Conservation (phyloP, 805 yeast genomes). For the Tetrapisispora taiwanensis region DNA sequence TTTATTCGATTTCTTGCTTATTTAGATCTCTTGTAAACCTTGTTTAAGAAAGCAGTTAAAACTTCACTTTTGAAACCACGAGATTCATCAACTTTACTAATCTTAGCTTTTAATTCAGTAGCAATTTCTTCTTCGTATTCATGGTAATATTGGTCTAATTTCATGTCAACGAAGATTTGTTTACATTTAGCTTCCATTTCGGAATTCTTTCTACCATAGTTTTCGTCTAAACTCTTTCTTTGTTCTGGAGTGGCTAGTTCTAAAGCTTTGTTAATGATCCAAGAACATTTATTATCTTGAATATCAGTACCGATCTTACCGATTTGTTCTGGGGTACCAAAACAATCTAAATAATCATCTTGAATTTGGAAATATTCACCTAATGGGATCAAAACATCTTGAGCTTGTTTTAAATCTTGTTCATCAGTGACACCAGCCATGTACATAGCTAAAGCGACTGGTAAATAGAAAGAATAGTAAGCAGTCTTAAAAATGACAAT, state of each 20-base stretch:
- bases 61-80: slow-evolving; percentile 89
- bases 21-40: slow-evolving; percentile 90
- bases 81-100: slow-evolving; percentile 70
- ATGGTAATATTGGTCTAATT: slow-evolving; percentile 58
- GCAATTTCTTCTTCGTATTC: slow-evolving; percentile 79
- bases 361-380: slow-evolving; percentile 99
- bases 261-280: slow-evolving; percentile 93
- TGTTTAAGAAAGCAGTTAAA: slow-evolving; percentile 72
- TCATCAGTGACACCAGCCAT: slow-evolving; percentile 70
- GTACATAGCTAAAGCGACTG: slow-evolving; percentile 94
- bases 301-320: slow-evolving; percentile 99
- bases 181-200: slow-evolving; percentile 60
- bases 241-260: slow-evolving; percentile 69
- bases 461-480: slow-evolving; percentile 91
- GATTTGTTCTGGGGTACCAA: slow-evolving; percentile 93
- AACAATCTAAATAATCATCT: slow-evolving; percentile 94
- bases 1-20: slow-evolving; percentile 32
- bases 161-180: slow-evolving; percentile 61
- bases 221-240: slow-evolving; percentile 68
- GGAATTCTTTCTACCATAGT: slow-evolving; percentile 80
- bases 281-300: slow-evolving; percentile 95
- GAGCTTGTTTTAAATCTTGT: slow-evolving; percentile 76
- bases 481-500: slow-evolving; percentile 97
- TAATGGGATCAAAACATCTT: slow-evolving; percentile 78
- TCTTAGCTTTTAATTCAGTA: slow-evolving; percentile 49